A percentile compares a stretch with the other conserved stretches of the same genome.
These are phyloP conservation scores for Boletus subparvulus DNA, from an alignment of 768 basidiomycete genomes.

Conservation along the genomic window DNA sequence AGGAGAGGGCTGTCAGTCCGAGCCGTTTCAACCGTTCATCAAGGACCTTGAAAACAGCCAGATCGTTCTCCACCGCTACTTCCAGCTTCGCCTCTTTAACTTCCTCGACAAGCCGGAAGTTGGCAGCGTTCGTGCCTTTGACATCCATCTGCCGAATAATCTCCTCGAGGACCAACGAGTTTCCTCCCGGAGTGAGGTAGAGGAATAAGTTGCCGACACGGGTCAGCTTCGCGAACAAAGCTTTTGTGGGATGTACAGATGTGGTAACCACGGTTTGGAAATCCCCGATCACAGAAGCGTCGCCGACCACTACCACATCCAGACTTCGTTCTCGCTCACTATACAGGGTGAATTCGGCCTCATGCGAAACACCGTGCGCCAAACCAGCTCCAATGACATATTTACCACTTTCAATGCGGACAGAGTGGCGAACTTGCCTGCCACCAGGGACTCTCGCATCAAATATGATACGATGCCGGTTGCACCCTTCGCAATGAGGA, in stretches of 20 bases:
- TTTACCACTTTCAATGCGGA: not conserved
- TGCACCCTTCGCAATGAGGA: slow-evolving; percentile 30
- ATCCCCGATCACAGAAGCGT: slow-evolving; percentile 7
- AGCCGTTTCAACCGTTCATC: not conserved
- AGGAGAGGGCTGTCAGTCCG: not conserved
- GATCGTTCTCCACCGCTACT: not conserved
- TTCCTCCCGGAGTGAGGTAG: not conserved
- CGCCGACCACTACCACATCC: slow-evolving; percentile 3
- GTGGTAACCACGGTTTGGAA: slow-evolving; percentile 9
- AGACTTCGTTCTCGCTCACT: not conserved
- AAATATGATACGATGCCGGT: slow-evolving; percentile 26
- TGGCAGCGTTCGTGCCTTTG: not conserved
- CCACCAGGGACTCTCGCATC: slow-evolving; percentile 16
- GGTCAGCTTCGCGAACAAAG: not conserved
- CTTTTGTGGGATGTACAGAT: not conserved
- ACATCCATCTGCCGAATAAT: not conserved
- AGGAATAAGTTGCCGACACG: slow-evolving; percentile 4
- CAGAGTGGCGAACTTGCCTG: slow-evolving; percentile 2
- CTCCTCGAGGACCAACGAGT: not conserved
- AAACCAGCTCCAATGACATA: slow-evolving; percentile 25
- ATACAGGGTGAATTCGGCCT: slow-evolving; percentile 23
- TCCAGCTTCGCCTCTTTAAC: slow-evolving; percentile 1
- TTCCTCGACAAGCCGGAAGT: not conserved
- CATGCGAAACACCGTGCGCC: slow-evolving; percentile 26
- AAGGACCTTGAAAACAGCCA: not conserved